phyloP scores from a whole-genome alignment of 176 grass and related monocot species.

The Oryza coarctata region DNA sequence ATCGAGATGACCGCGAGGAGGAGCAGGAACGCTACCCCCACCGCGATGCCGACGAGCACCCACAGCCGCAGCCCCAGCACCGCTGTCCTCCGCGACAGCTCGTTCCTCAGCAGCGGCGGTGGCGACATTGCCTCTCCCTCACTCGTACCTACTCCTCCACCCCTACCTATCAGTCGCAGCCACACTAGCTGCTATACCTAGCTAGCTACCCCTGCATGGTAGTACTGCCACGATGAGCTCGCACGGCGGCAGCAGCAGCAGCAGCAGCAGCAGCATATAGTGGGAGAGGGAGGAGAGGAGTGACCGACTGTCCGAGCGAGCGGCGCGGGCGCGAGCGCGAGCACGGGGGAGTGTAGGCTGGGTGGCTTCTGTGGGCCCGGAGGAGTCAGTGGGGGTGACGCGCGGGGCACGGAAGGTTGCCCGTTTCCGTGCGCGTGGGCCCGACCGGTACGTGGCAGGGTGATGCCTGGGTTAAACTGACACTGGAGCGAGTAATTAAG shows the following conservation, averaged over 20 bases:
- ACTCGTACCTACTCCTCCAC: constrained; percentile 6
- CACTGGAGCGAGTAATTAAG: constrained; percentile 2
- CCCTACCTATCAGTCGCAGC: not conserved
- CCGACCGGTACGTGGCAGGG: not conserved
- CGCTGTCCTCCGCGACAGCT: constrained; percentile 64
- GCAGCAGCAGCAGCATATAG: constrained; percentile 10
- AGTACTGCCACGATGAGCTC: constrained; percentile 2
- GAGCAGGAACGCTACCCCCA: constrained; percentile 78
- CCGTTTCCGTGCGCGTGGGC: constrained; percentile 33
- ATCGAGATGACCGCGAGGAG: constrained; percentile 74
- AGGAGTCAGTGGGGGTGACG: not conserved
- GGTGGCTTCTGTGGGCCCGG: constrained; percentile 32
- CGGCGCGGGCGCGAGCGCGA: not conserved
- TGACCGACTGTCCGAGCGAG: not conserved
- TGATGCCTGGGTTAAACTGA: constrained; percentile 15
- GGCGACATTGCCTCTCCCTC: not conserved
- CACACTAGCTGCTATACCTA: not conserved
- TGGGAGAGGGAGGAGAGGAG: not conserved
- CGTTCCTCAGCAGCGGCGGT: constrained; percentile 58
- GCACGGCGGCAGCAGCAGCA: not conserved
- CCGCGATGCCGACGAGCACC: constrained; percentile 77
- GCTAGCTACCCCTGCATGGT: constrained; percentile 30
- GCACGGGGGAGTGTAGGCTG: not conserved
- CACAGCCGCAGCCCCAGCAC: constrained; percentile 85
- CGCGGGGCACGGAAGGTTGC: constrained; percentile 41